phyloP scores from a whole-genome alignment of 2,329 filamentous ascomycete genomes.

The Fusarium albosuccineum region DNA sequence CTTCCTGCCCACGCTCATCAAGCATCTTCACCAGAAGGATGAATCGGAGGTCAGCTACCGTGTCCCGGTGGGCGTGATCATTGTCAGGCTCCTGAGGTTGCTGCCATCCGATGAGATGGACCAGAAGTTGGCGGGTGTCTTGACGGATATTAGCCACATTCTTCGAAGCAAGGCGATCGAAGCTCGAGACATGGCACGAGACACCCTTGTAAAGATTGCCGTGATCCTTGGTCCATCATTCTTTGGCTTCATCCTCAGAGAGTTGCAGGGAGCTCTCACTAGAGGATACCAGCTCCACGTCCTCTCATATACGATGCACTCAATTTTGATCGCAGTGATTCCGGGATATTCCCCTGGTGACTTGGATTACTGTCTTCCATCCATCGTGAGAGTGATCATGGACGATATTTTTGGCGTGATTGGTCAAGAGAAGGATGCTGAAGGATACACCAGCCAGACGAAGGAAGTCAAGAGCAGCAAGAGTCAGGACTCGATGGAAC shows the following conservation, averaged over 20 bases:
- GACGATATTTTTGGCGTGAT: slow-evolving; percentile 95
- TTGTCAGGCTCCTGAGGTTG: slow-evolving; percentile 87
- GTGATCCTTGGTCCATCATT: slow-evolving; percentile 83
- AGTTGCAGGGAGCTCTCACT: slow-evolving; percentile 84
- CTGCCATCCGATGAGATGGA: slow-evolving; percentile 81
- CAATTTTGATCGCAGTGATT: slow-evolving; percentile 82
- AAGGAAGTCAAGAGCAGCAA: slow-evolving; percentile 99
- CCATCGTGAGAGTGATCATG: slow-evolving; percentile 89
- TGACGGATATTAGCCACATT: slow-evolving; percentile 94
- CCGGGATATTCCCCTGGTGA: slow-evolving; percentile 83
- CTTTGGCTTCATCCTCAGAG: slow-evolving; percentile 93
- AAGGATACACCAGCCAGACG: slow-evolving; percentile 95
- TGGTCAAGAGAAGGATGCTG: slow-evolving; percentile 96
- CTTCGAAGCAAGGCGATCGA: slow-evolving; percentile 90
- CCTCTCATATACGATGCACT: slow-evolving; percentile 93
- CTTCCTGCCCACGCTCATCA: slow-evolving; percentile 83
- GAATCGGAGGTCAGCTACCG: slow-evolving; percentile 94
- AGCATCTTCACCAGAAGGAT: slow-evolving; percentile 93
- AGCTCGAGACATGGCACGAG: slow-evolving; percentile 89
- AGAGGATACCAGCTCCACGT: slow-evolving; percentile 95
- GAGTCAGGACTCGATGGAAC: slow-evolving; percentile 96
- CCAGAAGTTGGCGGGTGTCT: slow-evolving; percentile 80
- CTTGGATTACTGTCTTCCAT: slow-evolving; percentile 85
- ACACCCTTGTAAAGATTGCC: slow-evolving; percentile 87
- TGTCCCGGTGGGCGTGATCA: slow-evolving; percentile 88